Evolutionary conservation across 768 basidiomycete species (phyloP), one percentile per base, ranked within the genome.

Genomic region (Clathrus columnatus): DNA sequence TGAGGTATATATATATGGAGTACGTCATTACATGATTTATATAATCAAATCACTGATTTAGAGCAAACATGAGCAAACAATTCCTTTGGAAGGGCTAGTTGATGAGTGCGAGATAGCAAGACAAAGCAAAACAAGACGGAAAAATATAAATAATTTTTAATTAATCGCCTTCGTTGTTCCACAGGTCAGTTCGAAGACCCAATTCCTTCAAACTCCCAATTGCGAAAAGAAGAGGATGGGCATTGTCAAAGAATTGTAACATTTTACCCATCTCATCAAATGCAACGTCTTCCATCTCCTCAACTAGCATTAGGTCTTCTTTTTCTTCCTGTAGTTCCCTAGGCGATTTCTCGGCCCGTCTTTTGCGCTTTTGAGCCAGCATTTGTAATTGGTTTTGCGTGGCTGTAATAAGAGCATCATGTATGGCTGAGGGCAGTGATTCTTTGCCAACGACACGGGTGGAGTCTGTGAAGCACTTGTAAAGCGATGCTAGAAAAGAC

Each of bases 201-300:
- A 90, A 68, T 49, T 87, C 87, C 60, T 80, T 74, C 30, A 91
- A 84, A 64, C 86, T 82, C 53, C 80, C 75, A 1, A 90, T 72
- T 0, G 86, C 86, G 41, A 89, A 74, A 50, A 88, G 64, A 57
- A 90, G 62, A n/a, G 79, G 73, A 67, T 88, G 83, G 46, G 75
- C 75, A 23, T 67, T 59, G 60, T 87, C 83, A 54, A 90, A 70
- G 57, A 71, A 59, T 43, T 61, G 59, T 51, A 88, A 62, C 68
- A 85, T 73, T 73, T 80, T 84, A 45, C 70, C 76, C 82, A 90
- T 87, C 65, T 89, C 88, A 65, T 89, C 87, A 60, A 89, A 65
- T 61, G 82, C 84, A 63, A 85, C 88, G 54, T 87, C 87, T 65
- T 89, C 88, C 70, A 89, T 83, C 73, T 91, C 87, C 67, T 91